Percentiles rank a stretch among this genome's conserved stretches.
Evolutionary conservation across 306 rosid species (phyloP).

Genomic region (Trifolium dubium): DNA sequence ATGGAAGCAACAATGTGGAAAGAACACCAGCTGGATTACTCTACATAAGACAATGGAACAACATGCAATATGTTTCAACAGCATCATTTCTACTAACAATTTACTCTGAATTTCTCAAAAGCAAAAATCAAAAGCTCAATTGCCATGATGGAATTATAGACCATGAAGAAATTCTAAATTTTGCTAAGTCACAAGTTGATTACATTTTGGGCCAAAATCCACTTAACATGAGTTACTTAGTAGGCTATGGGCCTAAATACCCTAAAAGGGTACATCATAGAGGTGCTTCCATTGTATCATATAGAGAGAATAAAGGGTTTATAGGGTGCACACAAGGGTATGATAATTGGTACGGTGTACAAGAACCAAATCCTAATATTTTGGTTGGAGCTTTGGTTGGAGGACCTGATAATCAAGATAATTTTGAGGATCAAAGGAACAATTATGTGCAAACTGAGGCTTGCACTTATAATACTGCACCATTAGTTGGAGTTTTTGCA

Average conservation of each 20-base stretch:
- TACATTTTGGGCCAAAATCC: slow-evolving; percentile 82
- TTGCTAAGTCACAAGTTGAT: slow-evolving; percentile 70
- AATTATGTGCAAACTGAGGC: slow-evolving; percentile 92
- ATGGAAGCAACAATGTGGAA: slow-evolving; percentile 58
- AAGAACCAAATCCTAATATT: slow-evolving; percentile 64
- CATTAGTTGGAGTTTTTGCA: slow-evolving; percentile 80
- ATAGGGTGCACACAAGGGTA: slow-evolving; percentile 94
- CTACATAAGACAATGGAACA: slow-evolving; percentile 81
- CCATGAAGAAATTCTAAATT: slow-evolving; percentile 52
- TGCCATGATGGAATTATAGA: slow-evolving; percentile 51
- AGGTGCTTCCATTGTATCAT: slow-evolving; percentile 77
- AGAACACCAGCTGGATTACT: slow-evolving; percentile 74
- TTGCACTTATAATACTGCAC: slow-evolving; percentile 89
- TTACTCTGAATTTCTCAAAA: slow-evolving; percentile 65
- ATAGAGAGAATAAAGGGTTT: slow-evolving; percentile 73
- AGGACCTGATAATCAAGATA: slow-evolving; percentile 71
- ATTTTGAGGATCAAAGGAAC: slow-evolving; percentile 64
- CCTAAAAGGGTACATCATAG: slow-evolving; percentile 82
- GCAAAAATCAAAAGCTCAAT: slow-evolving; percentile 47
- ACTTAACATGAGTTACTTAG: slow-evolving; percentile 75
- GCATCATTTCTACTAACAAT: slow-evolving; percentile 78
- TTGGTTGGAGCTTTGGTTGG: slow-evolving; percentile 87
- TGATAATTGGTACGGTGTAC: slow-evolving; percentile 69
- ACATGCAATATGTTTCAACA: slow-evolving; percentile 89
- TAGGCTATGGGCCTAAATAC: slow-evolving; percentile 66